Evolutionary conservation across 139 green algal genomes (phyloP).

Genomic region (Chlorella vulgaris): DNA sequence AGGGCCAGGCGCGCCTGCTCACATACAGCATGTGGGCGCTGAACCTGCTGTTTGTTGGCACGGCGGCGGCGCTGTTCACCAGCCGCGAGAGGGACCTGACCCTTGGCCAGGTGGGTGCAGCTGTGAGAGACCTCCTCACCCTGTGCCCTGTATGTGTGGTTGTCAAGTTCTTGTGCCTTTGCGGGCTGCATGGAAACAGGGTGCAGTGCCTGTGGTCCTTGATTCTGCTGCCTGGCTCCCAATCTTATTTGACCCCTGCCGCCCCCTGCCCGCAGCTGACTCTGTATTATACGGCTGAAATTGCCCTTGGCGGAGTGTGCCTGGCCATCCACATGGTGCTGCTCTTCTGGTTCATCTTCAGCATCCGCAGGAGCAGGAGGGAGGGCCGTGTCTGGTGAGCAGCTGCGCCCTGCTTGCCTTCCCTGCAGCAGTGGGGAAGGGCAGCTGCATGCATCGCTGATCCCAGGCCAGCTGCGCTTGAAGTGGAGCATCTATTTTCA

Average conservation of each 20-base stretch:
- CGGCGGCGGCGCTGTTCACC: not conserved
- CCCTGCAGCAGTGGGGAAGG: too few species aligned
- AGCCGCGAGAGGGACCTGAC: not conserved
- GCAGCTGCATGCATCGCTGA: too few species aligned
- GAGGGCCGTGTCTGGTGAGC: not conserved
- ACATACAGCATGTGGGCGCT: not conserved
- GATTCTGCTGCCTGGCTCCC: too few species aligned
- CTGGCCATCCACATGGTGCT: not conserved
- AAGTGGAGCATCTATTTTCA: too few species aligned
- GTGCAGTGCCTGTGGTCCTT: too few species aligned
- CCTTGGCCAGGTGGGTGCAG: not conserved
- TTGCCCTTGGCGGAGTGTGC: conserved; percentile 1
- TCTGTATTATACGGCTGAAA: not conserved
- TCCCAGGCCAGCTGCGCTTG: too few species aligned
- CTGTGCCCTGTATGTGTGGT: not conserved
- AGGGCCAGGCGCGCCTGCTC: conserved; percentile 11
- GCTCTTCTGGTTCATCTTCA: not conserved
- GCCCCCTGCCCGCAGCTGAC: not conserved
- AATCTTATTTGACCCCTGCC: not conserved
- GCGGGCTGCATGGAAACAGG: too few species aligned
- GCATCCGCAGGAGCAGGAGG: not conserved
- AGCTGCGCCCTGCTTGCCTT: not conserved
- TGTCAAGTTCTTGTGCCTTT: too few species aligned
- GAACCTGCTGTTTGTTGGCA: not conserved
- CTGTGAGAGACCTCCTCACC: not conserved